Percentiles rank a stretch among this genome's conserved stretches.
phyloP scores from a whole-genome alignment of 805 yeast species.

The Ogataea pignaliae region DNA sequence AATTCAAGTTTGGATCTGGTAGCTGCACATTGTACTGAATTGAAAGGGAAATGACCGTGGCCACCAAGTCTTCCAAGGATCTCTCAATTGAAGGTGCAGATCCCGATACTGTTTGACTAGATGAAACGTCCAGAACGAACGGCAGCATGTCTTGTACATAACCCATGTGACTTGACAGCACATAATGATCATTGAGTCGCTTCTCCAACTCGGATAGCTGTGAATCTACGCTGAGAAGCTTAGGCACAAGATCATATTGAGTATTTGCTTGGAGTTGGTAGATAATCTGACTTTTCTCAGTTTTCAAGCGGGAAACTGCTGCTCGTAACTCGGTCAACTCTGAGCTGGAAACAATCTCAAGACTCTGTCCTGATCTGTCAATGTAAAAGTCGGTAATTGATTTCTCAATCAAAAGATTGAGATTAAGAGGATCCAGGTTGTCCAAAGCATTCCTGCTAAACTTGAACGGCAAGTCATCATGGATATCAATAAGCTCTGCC shows the following conservation, averaged over 20 bases:
- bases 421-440: conserved; percentile 6
- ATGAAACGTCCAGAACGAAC: neutral
- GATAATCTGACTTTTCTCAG: conserved; percentile 3
- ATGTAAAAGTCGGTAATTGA: conserved; percentile 15
- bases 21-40: conserved; percentile 38
- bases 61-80: conserved; percentile 40
- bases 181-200: conserved; percentile 37
- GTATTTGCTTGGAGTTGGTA: conserved; percentile 1
- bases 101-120: neutral
- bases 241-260: neutral
- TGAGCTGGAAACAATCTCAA: conserved; percentile 7
- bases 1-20: conserved; percentile 29
- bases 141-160: conserved; percentile 34
- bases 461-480: conserved; percentile 5
- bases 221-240: conserved; percentile 6
- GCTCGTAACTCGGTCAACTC: conserved; percentile 10
- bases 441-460: conserved; percentile 8
- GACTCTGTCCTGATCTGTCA: neutral
- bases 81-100: conserved; percentile 13
- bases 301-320: conserved; percentile 6
- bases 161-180: conserved; percentile 42
- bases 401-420: conserved; percentile 16
- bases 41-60: conserved; percentile 44
- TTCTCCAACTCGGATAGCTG: conserved; percentile 6
- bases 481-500: conserved; percentile 8